Evolutionary conservation across 2,329 filamentous ascomycete genomes (phyloP), one percentile per base, ranked within the genome.

Genomic region (Curvularia hawaiiensis): DNA sequence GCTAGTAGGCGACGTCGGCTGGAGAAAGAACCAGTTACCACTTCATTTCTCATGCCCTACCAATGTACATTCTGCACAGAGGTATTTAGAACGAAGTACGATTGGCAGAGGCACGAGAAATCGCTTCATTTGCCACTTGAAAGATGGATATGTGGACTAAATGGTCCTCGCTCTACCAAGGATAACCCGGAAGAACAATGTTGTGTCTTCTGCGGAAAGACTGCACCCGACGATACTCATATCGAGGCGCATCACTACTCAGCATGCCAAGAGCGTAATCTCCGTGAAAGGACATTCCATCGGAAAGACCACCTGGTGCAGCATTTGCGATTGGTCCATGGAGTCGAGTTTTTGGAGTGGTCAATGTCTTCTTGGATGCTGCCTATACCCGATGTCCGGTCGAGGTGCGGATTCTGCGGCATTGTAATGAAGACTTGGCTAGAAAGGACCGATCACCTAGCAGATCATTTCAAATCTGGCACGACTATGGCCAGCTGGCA

Each of bases 31-130:
- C 56, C 43, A 2, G 35, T 50, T 3, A 50, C 54, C 14, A 28
- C 55, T 22, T 49, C 60, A 2, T 58, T 62, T 7, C 44, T 55
- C 12, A 55, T 67, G 50, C 65, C 66, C 0, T 72, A 64, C 16
- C 69, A 71, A 45, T 71, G 70, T 41, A 72, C 70, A 0, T 72
- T 71, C 26, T 72, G 70, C 44, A 71, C 70, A 0, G 70, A 72
- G 40, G 63, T 61, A 12, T 72, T 72, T 60, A 70, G 66, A 20
- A 70, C 67, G 0, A 72, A 71, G 47, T 65, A 70, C 26, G 68
- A 72, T 31, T 72, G 70, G 70, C 62, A 66, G 31, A 54, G 70
- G 1, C 70, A 72, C n/a, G 70, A 72, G 16, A 72, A 71, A 30
- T 66, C 69, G 1, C 55, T 72, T 1, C 70, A 72, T 46, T 54